Conservation (phyloP, 345 rosid species). For the Ceriops zippeliana region DNA sequence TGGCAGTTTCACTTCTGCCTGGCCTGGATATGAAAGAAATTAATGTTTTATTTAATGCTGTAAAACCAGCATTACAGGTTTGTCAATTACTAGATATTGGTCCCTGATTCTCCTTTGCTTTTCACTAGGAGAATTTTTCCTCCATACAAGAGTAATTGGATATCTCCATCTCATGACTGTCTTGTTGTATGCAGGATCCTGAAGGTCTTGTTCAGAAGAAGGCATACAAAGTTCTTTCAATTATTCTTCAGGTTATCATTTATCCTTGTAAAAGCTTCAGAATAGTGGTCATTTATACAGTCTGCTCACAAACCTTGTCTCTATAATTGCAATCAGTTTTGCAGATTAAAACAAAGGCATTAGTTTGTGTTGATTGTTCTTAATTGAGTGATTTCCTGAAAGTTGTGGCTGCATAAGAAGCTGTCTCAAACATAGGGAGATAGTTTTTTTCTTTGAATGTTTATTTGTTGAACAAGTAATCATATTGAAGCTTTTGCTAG, state of each 20-base stretch:
- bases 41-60: constrained; percentile 51
- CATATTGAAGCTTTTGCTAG: not conserved
- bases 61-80: constrained; percentile 82
- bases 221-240: constrained; percentile 87
- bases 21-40: constrained; percentile 58
- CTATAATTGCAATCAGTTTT: not conserved
- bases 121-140: not conserved
- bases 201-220: constrained; percentile 82
- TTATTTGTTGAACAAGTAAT: not conserved
- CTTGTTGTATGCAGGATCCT: constrained; percentile 50
- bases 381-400: not conserved
- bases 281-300: not conserved
- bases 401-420: not conserved
- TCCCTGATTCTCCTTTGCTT: not conserved
- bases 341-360: not conserved
- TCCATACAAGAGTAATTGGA: too few species aligned
- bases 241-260: constrained; percentile 59
- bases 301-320: not conserved
- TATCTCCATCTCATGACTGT: not conserved
- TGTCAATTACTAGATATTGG: constrained; percentile 1
- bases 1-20: constrained; percentile 77
- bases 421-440: too few species aligned
- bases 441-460: not conserved
- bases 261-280: constrained; percentile 1
- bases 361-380: not conserved